A percentile compares a stretch with the other conserved stretches of the same genome.
phyloP scores from a whole-genome alignment of 768 basidiomycete genomes.

The Coprinopsis cinerea region DNA sequence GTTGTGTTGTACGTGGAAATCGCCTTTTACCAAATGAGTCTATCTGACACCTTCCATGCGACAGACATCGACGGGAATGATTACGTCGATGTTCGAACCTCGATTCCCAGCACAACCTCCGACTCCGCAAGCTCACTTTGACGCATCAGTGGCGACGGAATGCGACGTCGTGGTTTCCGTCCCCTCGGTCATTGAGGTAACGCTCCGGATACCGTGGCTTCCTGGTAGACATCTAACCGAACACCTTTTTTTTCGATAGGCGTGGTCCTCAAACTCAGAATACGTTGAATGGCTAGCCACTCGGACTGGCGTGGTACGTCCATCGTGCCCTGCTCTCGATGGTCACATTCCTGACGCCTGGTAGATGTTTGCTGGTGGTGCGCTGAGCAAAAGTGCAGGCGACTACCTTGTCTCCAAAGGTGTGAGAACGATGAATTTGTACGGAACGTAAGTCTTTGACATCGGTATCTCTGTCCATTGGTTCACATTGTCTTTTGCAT shows the following conservation, averaged over 20 bases:
- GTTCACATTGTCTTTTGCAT: not conserved
- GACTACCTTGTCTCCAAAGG: conserved; percentile 16
- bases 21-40: not conserved
- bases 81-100: conserved; percentile 21
- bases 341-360: not conserved
- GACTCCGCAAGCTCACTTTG: conserved; percentile 16
- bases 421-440: conserved; percentile 22
- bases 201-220: not conserved
- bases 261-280: conserved; percentile 16
- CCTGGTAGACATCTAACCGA: not conserved
- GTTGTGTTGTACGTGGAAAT: conserved; percentile 13
- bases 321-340: not conserved
- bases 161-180: conserved; percentile 11
- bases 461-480: not conserved
- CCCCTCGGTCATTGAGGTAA: conserved; percentile 20
- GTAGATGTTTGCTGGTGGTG: conserved; percentile 21
- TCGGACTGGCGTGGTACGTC: not conserved
- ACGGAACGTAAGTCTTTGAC: conserved; percentile 28
- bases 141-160: conserved; percentile 8
- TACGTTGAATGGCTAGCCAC: conserved; percentile 9
- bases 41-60: not conserved
- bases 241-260: conserved; percentile 10
- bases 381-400: conserved; percentile 21
- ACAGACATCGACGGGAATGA: conserved; percentile 13
- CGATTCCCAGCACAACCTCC: conserved; percentile 12